Percentiles rank a stretch among this genome's conserved stretches.
Conservation (phyloP, 768 basidiomycete species). For the Suillus placidus region DNA sequence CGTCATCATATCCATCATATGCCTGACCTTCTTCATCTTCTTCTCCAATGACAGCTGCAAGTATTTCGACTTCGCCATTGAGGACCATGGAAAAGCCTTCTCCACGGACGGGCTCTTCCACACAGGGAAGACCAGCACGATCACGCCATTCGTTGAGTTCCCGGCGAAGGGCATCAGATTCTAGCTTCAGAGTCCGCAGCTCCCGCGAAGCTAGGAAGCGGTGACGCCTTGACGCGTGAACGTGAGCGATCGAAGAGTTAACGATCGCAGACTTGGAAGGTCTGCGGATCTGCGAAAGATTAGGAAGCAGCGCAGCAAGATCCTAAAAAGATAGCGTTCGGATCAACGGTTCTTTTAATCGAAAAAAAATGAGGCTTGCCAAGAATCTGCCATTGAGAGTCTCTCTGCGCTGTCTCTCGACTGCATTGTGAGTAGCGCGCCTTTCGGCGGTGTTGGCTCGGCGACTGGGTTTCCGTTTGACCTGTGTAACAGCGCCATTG, state of each 20-base stretch:
- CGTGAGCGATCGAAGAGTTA: slow-evolving; percentile 90
- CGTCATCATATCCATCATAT: slow-evolving; percentile 43
- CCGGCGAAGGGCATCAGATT: slow-evolving; percentile 83
- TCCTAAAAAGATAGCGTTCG: slow-evolving; percentile 52
- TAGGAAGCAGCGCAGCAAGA: slow-evolving; percentile 88
- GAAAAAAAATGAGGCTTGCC: slow-evolving; percentile 46
- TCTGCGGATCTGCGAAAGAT: slow-evolving; percentile 86
- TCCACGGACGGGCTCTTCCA: slow-evolving; percentile 73
- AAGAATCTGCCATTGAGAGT: slow-evolving; percentile 92
- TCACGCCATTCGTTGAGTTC: slow-evolving; percentile 95
- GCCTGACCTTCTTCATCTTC: slow-evolving; percentile 54
- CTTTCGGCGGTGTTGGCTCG: slow-evolving; percentile 97
- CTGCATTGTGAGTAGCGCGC: slow-evolving; percentile 95
- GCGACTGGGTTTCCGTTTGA: slow-evolving; percentile 81
- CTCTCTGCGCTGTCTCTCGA: slow-evolving; percentile 91
- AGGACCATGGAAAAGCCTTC: slow-evolving; percentile 75
- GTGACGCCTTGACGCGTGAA: slow-evolving; percentile 81
- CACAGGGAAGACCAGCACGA: slow-evolving; percentile 66
- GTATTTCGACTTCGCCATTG: slow-evolving; percentile 69
- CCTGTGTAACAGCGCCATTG: slow-evolving; percentile 37
- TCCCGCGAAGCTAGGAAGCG: slow-evolving; percentile 81
- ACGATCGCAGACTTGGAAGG: slow-evolving; percentile 98
- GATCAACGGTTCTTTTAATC: slow-evolving; percentile 4
- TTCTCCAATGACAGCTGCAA: slow-evolving; percentile 54
- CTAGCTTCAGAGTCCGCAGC: slow-evolving; percentile 74